Evolutionary conservation across 345 rosid species (phyloP).

Genomic region (Lumnitzera littorea): DNA sequence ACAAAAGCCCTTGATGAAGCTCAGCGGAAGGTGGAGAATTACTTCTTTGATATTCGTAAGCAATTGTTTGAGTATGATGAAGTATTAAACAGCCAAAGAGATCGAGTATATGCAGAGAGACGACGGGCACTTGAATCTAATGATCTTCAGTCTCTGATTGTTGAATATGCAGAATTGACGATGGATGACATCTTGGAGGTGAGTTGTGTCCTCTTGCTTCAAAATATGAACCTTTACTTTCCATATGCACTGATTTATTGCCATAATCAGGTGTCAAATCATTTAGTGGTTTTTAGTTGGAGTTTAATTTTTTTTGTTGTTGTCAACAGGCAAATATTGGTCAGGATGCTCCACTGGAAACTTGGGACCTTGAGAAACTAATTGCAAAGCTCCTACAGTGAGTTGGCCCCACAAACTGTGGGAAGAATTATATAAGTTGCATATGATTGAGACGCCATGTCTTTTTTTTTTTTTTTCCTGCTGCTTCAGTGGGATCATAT

Average conservation of each 20-base stretch:
- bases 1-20: constrained; percentile 98
- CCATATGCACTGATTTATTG: too few relatives aligned
- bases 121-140: constrained; percentile 87
- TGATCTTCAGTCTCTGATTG: constrained; percentile 71
- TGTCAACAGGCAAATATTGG: constrained; percentile 75
- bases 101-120: constrained; percentile 92
- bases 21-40: constrained; percentile 94
- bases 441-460: too few relatives aligned
- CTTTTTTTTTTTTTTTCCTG: too few relatives aligned
- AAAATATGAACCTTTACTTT: too few relatives aligned
- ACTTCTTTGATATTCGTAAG: constrained; percentile 89
- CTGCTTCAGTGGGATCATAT: background rate
- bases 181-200: constrained; percentile 98
- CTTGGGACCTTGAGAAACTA: constrained; percentile 90
- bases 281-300: background rate
- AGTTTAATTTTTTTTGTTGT: background rate
- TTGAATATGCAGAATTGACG: constrained; percentile 94
- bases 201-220: background rate
- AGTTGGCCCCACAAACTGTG: constrained; percentile 11
- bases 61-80: constrained; percentile 93
- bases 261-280: background rate
- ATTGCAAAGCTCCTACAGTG: constrained; percentile 90
- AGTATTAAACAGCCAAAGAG: constrained; percentile 96
- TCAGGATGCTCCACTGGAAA: constrained; percentile 56
- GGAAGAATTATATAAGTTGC: background rate